phyloP scores from a whole-genome alignment of 371 early-diverging fungal genomes.

The Circinella minor region DNA sequence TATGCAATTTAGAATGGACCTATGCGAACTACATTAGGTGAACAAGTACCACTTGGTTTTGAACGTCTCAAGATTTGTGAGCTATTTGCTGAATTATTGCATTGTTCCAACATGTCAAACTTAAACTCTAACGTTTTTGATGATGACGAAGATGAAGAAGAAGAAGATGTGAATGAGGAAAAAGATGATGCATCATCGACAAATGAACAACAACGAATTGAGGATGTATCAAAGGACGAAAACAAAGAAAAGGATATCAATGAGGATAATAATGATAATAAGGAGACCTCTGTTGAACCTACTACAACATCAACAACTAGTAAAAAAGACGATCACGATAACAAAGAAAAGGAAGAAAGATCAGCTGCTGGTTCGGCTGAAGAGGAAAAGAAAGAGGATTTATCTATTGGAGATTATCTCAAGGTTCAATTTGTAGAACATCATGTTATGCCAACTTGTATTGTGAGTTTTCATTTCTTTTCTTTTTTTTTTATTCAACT shows the following conservation, averaged over 20 bases:
- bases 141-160: constrained; percentile 14
- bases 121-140: constrained; percentile 43
- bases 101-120: constrained; percentile 83
- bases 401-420: constrained; percentile 72
- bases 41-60: constrained; percentile 83
- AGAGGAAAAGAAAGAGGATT: constrained; percentile 5
- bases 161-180: constrained; percentile 6
- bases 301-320: background rate
- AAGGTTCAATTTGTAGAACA: constrained; percentile 70
- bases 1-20: constrained; percentile 29
- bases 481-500: background rate
- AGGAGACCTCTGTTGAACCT: background rate
- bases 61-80: constrained; percentile 94
- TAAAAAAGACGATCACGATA: constrained; percentile 1
- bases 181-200: constrained; percentile 10
- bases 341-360: background rate
- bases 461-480: constrained; percentile 31
- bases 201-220: background rate
- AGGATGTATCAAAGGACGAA: background rate
- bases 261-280: constrained; percentile 1
- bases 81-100: constrained; percentile 93
- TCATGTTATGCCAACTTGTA: constrained; percentile 63
- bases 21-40: constrained; percentile 69
- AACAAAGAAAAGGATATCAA: background rate
- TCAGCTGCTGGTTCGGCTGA: constrained; percentile 8